These are phyloP conservation scores for Neonectria neomacrospora DNA, from an alignment of 2,329 filamentous ascomycete species.

Conservation along the genomic window DNA sequence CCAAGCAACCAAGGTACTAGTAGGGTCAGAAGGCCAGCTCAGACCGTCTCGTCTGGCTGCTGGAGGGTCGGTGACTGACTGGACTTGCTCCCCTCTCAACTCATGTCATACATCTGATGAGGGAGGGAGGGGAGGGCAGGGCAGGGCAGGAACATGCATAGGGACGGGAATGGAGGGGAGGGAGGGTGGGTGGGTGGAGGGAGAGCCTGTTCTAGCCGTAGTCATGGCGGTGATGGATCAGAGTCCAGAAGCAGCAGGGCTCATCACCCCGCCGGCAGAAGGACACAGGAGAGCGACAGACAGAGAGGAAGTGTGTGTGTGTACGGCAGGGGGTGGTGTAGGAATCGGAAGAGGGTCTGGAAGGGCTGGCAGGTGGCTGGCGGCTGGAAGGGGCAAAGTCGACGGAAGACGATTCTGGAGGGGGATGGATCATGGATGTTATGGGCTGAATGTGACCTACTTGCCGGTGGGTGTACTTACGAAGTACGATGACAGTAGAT, in stretches of 20 bases:
- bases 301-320: no score
- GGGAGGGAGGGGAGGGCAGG: neutral
- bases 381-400: neutral
- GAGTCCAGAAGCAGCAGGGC: neutral
- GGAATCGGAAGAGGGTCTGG: neutral
- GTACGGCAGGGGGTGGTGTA: neutral
- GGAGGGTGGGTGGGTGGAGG: neutral
- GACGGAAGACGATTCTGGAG: neutral
- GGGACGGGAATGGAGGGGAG: constrained; percentile 1
- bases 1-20: neutral
- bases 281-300: neutral
- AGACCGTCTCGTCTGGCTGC: constrained; percentile 9
- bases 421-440: neutral
- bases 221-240: constrained; percentile 1
- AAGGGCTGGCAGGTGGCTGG: neutral
- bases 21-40: constrained; percentile 22
- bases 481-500: no score
- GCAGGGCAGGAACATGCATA: neutral
- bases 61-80: constrained; percentile 6
- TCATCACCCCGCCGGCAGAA: neutral
- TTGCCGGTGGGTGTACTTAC: no score
- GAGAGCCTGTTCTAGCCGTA: neutral
- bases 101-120: constrained; percentile 18
- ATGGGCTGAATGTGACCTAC: no score
- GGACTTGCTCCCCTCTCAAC: constrained; percentile 1